Evolutionary conservation across 495 filamentous ascomycete genomes (phyloP).

Genomic region (Thozetella sp.): DNA sequence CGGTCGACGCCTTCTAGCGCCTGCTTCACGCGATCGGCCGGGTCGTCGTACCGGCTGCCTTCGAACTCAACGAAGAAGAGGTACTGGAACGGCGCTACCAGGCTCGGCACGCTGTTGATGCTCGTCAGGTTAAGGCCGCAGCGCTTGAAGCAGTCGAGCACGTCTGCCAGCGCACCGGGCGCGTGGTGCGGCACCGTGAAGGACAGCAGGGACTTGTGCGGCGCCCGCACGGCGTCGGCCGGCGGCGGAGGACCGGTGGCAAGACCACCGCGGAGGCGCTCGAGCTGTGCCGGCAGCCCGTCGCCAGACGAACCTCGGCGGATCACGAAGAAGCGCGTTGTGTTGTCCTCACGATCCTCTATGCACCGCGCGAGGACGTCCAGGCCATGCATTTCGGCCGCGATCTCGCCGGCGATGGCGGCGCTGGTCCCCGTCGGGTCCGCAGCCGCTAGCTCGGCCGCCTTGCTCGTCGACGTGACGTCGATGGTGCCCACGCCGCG

Average conservation of each 20-base stretch:
- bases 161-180: constrained; percentile 80
- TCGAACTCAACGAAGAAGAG: constrained; percentile 93
- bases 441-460: constrained; percentile 71
- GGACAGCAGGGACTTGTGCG: constrained; percentile 72
- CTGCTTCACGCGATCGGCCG: constrained; percentile 49
- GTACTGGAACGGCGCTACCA: constrained; percentile 81
- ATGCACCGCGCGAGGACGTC: constrained; percentile 72
- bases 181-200: constrained; percentile 80
- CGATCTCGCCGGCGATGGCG: constrained; percentile 75
- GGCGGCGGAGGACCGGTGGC: background rate
- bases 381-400: constrained; percentile 67
- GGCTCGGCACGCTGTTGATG: constrained; percentile 84
- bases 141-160: constrained; percentile 74
- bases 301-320: constrained; percentile 35
- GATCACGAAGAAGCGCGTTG: constrained; percentile 85
- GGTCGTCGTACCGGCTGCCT: constrained; percentile 50
- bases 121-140: constrained; percentile 81
- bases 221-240: constrained; percentile 13
- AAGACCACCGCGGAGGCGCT: background rate
- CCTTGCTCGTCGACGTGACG: constrained; percentile 82
- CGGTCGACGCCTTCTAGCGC: constrained; percentile 43
- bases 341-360: constrained; percentile 83
- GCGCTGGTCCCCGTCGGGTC: constrained; percentile 62
- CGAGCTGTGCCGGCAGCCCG: background rate
- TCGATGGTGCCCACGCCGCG: constrained; percentile 77